Evolutionary conservation across 306 rosid genomes (phyloP), one percentile per base, ranked within the genome.

Genomic region (Corylus avellana): DNA sequence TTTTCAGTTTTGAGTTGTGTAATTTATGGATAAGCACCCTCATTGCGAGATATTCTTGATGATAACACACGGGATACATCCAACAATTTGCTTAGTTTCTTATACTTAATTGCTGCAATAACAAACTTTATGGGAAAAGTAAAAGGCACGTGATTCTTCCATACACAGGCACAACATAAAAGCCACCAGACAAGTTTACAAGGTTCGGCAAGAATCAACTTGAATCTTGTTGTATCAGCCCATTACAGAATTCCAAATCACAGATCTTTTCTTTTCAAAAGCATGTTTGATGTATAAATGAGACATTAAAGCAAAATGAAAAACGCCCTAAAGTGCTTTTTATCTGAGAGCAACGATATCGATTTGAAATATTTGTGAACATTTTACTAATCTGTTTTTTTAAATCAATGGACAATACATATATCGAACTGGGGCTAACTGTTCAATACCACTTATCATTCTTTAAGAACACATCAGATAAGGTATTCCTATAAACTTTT

Each of bases 401-500:
- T 78, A 77, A 75, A 84, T 63, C 67, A 75, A 13, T 53, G n/a
- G 51, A 57, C 47, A 71, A 81, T 83, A 88, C 75, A 79, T 25
- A 77, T 84, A 76, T 81, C 25, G 67, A 75, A 87, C 49, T 18
- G 44, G 55, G 71, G 83, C 86, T 55, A 80, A 80, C 55, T 67
- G 85, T 70, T 74, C 77, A 82, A 72, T 83, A 61, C 25, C 82
- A 74, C 56, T 78, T 75, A 64, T 80, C 47, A 74, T 79, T 75
- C 72, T 80, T 75, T 62, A 62, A 76, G 78, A 79, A 74, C 85
- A 85, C 86, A 78, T 32, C 32, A 59, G 74, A 51, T 42, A 82
- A 62, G 88, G 90, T 82, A 87, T 84, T 86, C 75, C 88, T 89
- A 82, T 84, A 80, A 83, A 72, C 61, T 74, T 78, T 78, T 84